phyloP scores from a whole-genome alignment of 2,329 filamentous ascomycete species.

The Chaetomium globosum region DNA sequence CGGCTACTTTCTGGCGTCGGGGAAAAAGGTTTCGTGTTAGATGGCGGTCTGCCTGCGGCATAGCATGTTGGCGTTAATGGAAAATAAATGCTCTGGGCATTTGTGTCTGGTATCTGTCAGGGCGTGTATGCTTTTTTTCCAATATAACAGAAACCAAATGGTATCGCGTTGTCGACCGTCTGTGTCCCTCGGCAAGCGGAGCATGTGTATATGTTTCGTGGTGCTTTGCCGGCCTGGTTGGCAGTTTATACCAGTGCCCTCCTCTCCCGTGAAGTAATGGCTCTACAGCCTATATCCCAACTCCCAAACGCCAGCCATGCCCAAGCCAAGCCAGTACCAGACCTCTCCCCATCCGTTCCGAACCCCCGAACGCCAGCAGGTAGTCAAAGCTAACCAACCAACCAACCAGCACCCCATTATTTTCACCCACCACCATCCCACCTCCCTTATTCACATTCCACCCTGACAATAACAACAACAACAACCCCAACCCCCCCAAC shows the following conservation, averaged over 20 bases:
- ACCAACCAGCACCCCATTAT: neutral
- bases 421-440: neutral
- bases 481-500: no score
- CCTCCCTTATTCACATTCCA: neutral
- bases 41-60: constrained; percentile 13
- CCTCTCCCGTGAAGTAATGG: neutral
- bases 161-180: neutral
- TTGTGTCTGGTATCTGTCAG: neutral
- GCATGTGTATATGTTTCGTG: neutral
- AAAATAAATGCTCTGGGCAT: neutral
- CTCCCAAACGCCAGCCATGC: constrained; percentile 5
- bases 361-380: neutral
- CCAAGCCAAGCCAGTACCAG: neutral
- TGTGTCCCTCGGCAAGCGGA: neutral
- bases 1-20: neutral
- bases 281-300: neutral
- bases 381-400: neutral
- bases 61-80: neutral
- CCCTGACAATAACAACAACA: no score
- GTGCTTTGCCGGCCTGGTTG: neutral
- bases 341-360: neutral
- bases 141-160: neutral
- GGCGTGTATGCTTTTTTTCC: no score
- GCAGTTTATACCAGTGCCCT: neutral
- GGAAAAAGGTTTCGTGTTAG: constrained; percentile 11